These are phyloP conservation scores for Serendipita sp. DNA, from an alignment of 768 basidiomycete genomes.

Conservation along the genomic window DNA sequence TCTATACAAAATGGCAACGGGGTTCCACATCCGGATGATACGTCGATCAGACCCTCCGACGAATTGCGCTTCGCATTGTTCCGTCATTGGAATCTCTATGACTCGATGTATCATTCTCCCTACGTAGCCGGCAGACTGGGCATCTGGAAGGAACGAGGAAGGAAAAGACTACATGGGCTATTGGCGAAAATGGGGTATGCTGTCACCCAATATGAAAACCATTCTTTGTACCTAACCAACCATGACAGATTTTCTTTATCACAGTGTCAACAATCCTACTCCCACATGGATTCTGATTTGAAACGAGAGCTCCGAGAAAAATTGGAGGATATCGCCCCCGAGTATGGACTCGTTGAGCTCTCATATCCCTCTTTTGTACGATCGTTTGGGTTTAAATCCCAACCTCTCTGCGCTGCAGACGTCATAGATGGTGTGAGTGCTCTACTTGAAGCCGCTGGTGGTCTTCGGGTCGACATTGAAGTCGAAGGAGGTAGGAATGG, in stretches of 20 bases:
- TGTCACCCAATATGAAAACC: neutral
- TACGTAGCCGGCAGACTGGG: slow-evolving; percentile 91
- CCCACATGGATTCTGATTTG: slow-evolving; percentile 93
- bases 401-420: slow-evolving; percentile 82
- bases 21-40: slow-evolving; percentile 55
- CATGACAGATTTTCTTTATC: slow-evolving; percentile 67
- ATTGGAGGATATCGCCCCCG: slow-evolving; percentile 78
- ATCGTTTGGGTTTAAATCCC: slow-evolving; percentile 76
- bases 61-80: slow-evolving; percentile 91
- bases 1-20: slow-evolving; percentile 22
- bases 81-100: slow-evolving; percentile 95
- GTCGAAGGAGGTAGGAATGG: slow-evolving; percentile 75
- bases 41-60: slow-evolving; percentile 62
- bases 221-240: neutral
- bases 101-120: slow-evolving; percentile 94
- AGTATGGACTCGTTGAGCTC: slow-evolving; percentile 87
- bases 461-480: slow-evolving; percentile 82
- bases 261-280: slow-evolving; percentile 85
- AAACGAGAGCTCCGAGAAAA: slow-evolving; percentile 67
- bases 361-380: slow-evolving; percentile 88
- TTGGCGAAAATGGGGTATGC: slow-evolving; percentile 94
- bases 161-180: slow-evolving; percentile 75
- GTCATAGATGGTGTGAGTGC: slow-evolving; percentile 81
- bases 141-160: slow-evolving; percentile 90
- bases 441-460: slow-evolving; percentile 78